Base-by-base conservation (phyloP, 768 basidiomycete species). In the Punctularia strigosozonata region DNA sequence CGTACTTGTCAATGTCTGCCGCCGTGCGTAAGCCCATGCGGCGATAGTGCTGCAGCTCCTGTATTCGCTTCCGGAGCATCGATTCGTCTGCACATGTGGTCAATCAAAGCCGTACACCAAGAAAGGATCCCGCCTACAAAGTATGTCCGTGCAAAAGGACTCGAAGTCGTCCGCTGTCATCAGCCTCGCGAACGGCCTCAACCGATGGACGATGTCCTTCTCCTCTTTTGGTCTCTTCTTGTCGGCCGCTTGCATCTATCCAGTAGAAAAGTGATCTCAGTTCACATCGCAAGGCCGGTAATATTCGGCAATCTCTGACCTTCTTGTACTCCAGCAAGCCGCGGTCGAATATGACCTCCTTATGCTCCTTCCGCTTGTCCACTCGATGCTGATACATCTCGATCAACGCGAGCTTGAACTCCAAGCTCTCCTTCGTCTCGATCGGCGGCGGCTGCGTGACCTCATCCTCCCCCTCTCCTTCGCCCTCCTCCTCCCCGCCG, bases 81-180 rank as follows among this genome's bases (percentile, higher is more conserved):
- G 83, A 74, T 58, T 98, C 94, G 49, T 94, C 92, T 97, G 28
- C n/a, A 14, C 15, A 19, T 8, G 8, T 10, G 18, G 33, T 34
- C 10, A 8, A 36, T n/a, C 25, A 33, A 32, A 36, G 10, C 14
- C 20, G 5, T 18, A 7, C 18, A n/a, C 33, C 3, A 32, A 31
- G 19, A 4, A 13, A 23, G 37, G 13, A 15, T 30, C 7, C 18
- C 2, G 57, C 83, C 37, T 65, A 97, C 92, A 97, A 19, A 97
- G 68, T 43, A 98, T 72, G 40, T 95, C 94, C 8, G 89, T 72
- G 4, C 81, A 68, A 53, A 98, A 86, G 3, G 68, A 68, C 55
- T 99, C 95, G 48, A 82, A 92, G 52, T 99, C 94, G 42, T 85
- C 77, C 1, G 84, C 81, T 0, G 89, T 91, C 55, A 95, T 91